Evolutionary conservation across 768 basidiomycete species (phyloP).

Genomic region (Lactarius evosmus): DNA sequence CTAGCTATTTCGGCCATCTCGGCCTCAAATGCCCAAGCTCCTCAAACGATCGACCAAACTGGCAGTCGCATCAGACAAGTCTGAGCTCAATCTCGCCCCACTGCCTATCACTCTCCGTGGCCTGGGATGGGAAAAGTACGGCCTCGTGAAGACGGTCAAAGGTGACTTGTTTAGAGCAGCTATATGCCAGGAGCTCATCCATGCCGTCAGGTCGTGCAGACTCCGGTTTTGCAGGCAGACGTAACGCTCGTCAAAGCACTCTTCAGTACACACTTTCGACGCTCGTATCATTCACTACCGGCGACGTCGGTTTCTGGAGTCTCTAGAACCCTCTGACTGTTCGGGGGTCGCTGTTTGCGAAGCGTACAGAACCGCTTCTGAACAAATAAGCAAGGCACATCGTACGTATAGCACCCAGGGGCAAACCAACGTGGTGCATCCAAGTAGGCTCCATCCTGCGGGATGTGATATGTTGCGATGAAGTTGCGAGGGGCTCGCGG

Average conservation of each 20-base stretch:
- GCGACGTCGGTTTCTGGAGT: background rate
- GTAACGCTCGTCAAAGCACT: background rate
- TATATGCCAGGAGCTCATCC: background rate
- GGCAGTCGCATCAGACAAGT: conserved; percentile 3
- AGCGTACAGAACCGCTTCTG: background rate
- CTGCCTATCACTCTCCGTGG: background rate
- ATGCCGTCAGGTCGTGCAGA: background rate
- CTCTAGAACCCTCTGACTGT: too few species aligned
- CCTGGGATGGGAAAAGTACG: background rate
- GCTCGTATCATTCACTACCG: background rate
- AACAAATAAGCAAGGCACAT: background rate
- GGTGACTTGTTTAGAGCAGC: background rate
- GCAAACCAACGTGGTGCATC: too few species aligned
- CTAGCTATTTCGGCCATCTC: background rate
- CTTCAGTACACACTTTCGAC: background rate
- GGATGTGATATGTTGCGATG: too few species aligned
- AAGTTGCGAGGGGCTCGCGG: background rate
- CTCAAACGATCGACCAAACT: background rate
- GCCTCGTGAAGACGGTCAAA: background rate
- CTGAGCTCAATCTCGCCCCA: background rate
- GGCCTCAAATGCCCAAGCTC: background rate
- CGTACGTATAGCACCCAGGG: background rate
- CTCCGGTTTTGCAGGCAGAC: too few species aligned
- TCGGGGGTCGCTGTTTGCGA: background rate
- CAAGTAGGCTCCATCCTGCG: background rate